A percentile compares a stretch with the other conserved stretches of the same genome.
phyloP scores from a whole-genome alignment of 768 basidiomycete genomes.

The Boletus tylopilopsis region DNA sequence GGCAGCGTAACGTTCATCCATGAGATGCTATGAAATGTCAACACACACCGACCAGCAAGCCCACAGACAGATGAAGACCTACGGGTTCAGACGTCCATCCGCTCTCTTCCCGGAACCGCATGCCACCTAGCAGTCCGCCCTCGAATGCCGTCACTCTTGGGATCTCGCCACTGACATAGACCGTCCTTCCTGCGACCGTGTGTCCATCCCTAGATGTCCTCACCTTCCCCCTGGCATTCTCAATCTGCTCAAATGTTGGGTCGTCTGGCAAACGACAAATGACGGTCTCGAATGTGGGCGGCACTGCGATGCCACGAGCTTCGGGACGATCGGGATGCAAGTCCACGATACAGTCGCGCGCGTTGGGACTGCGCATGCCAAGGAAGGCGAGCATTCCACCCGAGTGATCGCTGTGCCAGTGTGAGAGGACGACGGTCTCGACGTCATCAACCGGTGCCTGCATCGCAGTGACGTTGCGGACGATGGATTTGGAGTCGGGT shows the following conservation, averaged over 20 bases:
- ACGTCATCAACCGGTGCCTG: constrained; percentile 50
- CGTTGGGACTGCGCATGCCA: constrained; percentile 35
- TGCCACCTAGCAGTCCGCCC: constrained; percentile 60
- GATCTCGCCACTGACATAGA: constrained; percentile 82
- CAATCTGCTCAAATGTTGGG: constrained; percentile 68
- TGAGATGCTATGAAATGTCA: constrained; percentile 51
- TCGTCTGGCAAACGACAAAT: constrained; percentile 61
- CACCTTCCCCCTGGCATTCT: constrained; percentile 48
- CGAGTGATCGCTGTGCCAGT: constrained; percentile 79
- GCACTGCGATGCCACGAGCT: constrained; percentile 69
- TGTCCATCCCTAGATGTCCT: constrained; percentile 61
- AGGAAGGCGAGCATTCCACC: constrained; percentile 71
- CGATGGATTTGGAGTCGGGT: constrained; percentile 70
- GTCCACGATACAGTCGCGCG: constrained; percentile 51
- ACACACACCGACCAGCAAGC: not conserved
- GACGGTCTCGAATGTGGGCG: constrained; percentile 54
- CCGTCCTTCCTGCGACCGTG: constrained; percentile 53
- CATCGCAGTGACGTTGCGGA: constrained; percentile 67
- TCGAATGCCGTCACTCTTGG: constrained; percentile 69
- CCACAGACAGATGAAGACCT: not conserved
- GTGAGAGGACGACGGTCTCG: constrained; percentile 64
- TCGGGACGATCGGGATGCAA: constrained; percentile 74
- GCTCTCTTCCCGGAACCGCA: constrained; percentile 49
- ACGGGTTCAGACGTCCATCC: constrained; percentile 58
- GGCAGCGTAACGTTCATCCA: constrained; percentile 79